Evolutionary conservation across 345 rosid species (phyloP).

Genomic region (Draba incana): DNA sequence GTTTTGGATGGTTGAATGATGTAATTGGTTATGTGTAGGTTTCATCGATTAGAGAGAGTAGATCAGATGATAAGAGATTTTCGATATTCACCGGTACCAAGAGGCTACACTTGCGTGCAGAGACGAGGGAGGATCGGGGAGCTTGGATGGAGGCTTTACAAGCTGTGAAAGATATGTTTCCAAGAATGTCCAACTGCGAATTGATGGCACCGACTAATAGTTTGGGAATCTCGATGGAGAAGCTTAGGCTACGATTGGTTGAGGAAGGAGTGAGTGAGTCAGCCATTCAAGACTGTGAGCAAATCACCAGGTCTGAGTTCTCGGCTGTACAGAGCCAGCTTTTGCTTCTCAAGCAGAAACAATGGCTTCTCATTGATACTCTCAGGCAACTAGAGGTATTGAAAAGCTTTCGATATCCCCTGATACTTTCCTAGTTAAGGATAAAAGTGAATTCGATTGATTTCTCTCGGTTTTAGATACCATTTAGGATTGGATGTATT

Average conservation of each 20-base stretch:
- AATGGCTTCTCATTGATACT: conserved; percentile 77
- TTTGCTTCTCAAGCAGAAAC: conserved; percentile 85
- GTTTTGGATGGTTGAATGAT: neutral
- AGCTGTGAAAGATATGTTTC: conserved; percentile 94
- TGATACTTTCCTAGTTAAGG: neutral
- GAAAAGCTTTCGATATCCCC: neutral
- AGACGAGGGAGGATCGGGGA: conserved; percentile 72
- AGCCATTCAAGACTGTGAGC: conserved; percentile 84
- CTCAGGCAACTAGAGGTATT: conserved; percentile 93
- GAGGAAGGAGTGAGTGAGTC: conserved; percentile 77
- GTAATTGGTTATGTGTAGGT: neutral
- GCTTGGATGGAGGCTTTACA: conserved; percentile 89
- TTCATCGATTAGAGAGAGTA: conserved; percentile 63
- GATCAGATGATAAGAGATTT: conserved; percentile 93
- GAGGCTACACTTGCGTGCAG: conserved; percentile 85
- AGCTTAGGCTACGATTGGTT: conserved; percentile 67
- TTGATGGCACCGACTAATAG: conserved; percentile 73
- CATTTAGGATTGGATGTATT: neutral
- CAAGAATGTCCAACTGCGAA: conserved; percentile 89
- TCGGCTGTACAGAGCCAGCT: conserved; percentile 67
- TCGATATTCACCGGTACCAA: conserved; percentile 93
- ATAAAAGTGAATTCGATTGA: neutral
- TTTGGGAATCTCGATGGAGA: conserved; percentile 66
- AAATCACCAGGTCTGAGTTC: conserved; percentile 82
- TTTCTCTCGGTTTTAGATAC: neutral